Conservation (phyloP, 345 rosid species). For the Linum trigynum region DNA sequence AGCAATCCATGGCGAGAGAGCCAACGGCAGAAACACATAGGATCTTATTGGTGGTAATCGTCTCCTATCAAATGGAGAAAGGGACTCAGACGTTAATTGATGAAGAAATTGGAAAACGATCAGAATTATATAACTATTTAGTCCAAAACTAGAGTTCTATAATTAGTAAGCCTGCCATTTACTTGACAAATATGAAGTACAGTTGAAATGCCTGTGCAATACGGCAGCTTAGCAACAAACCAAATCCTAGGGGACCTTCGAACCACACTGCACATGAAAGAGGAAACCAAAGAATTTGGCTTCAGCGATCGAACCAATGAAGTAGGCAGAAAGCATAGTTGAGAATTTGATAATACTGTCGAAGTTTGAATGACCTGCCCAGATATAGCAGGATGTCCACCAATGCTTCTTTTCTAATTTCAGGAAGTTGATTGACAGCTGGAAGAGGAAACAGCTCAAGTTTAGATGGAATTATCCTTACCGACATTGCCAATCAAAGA, state of each 20-base stretch:
- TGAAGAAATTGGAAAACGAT: conserved; percentile 5
- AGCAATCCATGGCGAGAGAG: conserved; percentile 67
- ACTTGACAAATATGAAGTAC: conserved; percentile 78
- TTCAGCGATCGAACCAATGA: background rate
- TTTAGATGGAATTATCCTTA: background rate
- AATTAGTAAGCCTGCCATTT: conserved; percentile 16
- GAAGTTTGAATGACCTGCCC: conserved; percentile 60
- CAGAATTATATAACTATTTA: background rate
- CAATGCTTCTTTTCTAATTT: conserved; percentile 39
- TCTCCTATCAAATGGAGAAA: conserved; percentile 42
- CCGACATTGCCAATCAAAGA: background rate
- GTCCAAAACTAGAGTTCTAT: background rate
- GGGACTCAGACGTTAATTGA: conserved; percentile 16
- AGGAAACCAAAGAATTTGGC: background rate
- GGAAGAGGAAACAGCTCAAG: conserved; percentile 7
- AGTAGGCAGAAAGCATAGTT: background rate
- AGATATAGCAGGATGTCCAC: conserved; percentile 75
- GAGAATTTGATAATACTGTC: conserved; percentile 1
- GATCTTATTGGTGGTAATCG: conserved; percentile 69
- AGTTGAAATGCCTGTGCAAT: conserved; percentile 77
- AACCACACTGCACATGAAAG: conserved; percentile 59
- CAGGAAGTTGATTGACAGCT: conserved; percentile 53
- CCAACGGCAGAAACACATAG: conserved; percentile 58
- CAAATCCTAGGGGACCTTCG: conserved; percentile 90
- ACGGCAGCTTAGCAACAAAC: conserved; percentile 80